Conservation (phyloP, 768 basidiomycete species). For the Boletus speciosus region DNA sequence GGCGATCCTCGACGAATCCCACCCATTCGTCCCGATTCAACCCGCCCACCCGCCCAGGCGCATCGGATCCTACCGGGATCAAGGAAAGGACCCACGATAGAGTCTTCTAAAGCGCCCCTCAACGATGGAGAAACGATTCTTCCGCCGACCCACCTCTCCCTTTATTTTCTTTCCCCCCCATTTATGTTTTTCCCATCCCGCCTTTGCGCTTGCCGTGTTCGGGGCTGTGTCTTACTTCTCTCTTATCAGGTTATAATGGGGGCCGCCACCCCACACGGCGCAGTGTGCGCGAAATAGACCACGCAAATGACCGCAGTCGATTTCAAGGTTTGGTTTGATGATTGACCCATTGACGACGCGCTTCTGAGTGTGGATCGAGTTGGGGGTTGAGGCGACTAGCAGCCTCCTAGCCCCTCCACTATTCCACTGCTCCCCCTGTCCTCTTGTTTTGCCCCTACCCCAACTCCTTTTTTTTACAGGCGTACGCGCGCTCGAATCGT, state of each 20-base stretch:
- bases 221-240: background rate
- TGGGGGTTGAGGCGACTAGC: background rate
- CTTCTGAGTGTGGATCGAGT: background rate
- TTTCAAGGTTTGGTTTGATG: background rate
- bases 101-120: background rate
- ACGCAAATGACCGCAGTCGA: background rate
- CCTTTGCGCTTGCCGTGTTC: background rate
- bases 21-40: background rate
- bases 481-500: no score
- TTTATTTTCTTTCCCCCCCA: background rate
- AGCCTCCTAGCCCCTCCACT: no score
- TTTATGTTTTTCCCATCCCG: background rate
- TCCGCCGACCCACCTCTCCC: background rate
- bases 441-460: background rate
- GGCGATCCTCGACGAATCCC: background rate
- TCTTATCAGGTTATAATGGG: slow-evolving; percentile 2
- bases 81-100: background rate
- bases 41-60: background rate
- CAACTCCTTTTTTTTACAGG: background rate
- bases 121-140: background rate
- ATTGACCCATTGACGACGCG: background rate
- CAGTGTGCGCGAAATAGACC: background rate
- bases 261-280: background rate
- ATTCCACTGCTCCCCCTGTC: background rate
- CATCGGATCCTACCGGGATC: background rate